These are phyloP conservation scores for Pyrenula massariospora DNA, from an alignment of 495 filamentous ascomycete species.

Conservation along the genomic window DNA sequence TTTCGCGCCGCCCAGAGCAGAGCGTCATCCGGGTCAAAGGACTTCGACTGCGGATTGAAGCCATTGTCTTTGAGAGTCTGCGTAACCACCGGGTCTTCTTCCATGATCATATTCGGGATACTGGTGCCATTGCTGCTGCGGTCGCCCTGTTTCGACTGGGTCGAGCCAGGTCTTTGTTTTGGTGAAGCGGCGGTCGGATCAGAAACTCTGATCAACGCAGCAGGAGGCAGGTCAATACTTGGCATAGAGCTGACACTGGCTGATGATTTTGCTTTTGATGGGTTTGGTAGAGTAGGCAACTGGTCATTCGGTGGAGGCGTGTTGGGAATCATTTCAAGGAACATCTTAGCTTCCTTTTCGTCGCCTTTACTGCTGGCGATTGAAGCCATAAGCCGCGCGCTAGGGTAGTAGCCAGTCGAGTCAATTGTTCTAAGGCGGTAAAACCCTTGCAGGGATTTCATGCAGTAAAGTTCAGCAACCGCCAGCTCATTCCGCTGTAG, in stretches of 20 bases:
- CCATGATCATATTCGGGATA: not conserved
- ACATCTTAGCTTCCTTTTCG: not conserved
- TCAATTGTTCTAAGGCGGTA: not conserved
- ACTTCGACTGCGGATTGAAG: not conserved
- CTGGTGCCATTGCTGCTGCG: not conserved
- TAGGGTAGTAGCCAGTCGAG: not conserved
- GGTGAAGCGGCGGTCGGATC: not conserved
- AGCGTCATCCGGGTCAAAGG: not conserved
- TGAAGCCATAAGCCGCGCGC: not conserved
- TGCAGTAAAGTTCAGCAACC: not conserved
- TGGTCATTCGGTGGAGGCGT: not conserved
- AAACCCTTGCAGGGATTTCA: not conserved
- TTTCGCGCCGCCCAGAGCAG: not conserved
- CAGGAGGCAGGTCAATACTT: not conserved
- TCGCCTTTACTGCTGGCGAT: not conserved
- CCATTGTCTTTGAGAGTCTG: not conserved
- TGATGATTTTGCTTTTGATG: not conserved
- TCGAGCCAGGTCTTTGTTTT: too few species aligned
- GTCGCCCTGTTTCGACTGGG: not conserved
- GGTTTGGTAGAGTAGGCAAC: not conserved
- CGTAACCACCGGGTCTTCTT: not conserved
- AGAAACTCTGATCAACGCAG: not conserved
- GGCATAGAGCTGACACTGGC: not conserved
- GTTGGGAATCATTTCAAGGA: not conserved
- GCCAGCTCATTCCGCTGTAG: not conserved